Evolutionary conservation across 306 rosid genomes (phyloP).

Genomic region (Cicer cuneatum): DNA sequence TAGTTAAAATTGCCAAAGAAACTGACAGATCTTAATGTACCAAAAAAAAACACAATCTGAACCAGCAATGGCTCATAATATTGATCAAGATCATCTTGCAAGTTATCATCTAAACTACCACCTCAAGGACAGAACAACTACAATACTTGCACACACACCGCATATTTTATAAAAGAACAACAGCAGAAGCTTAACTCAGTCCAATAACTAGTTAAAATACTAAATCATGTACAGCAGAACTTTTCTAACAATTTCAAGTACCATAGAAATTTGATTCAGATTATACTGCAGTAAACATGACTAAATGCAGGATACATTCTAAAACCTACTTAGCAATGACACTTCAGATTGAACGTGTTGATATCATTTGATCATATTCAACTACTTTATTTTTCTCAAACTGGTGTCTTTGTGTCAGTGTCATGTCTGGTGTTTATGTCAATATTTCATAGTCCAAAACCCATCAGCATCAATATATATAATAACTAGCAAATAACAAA

Average conservation of each 20-base stretch:
- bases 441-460: not conserved
- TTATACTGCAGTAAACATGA: not conserved
- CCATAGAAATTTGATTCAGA: constrained; percentile 14
- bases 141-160: not conserved
- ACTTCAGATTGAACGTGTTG: not conserved
- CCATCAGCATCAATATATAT: constrained; percentile 6
- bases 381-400: not conserved
- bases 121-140: constrained; percentile 13
- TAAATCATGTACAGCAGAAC: constrained; percentile 4
- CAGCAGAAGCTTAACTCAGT: not conserved
- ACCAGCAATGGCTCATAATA: not conserved
- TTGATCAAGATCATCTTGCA: constrained; percentile 12
- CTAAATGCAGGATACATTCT: not conserved
- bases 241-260: not conserved
- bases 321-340: not conserved
- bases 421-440: not conserved
- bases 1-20: not conserved
- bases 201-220: not conserved
- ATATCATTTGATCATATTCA: not conserved
- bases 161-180: not conserved
- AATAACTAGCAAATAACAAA: not conserved
- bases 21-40: not conserved
- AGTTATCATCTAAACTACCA: constrained; percentile 1
- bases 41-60: constrained; percentile 10
- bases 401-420: not conserved